Evolutionary conservation across 225 moss, liverwort and hornwort species (phyloP), one percentile per base, ranked within the genome.

Genomic region (Rhytidiadelphus loreus): DNA sequence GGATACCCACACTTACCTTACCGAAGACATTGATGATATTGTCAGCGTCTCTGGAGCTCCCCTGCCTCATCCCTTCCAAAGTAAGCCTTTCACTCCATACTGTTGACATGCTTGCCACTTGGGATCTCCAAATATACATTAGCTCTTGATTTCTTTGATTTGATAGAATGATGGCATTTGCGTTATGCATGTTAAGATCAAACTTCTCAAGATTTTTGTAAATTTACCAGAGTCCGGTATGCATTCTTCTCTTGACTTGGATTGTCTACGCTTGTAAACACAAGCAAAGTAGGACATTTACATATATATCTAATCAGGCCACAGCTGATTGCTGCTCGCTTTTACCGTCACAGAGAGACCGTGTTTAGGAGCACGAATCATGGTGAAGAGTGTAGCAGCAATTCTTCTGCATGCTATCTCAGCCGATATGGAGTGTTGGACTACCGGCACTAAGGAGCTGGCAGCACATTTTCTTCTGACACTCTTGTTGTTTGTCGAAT

Each of bases 351-450:
- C 88, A 98, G 98, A 75, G 78, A 89, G 98, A 89, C 98, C 98
- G 58, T 96, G 95, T 86, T 89, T 97, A 70, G 98, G 98, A 86
- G 95, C 98, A 44, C 92, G 98, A 86, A 96, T 97, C 69, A 92
- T 98, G 96, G 98, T 96, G 90, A 95, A 91, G 60, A 96, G 86
- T 57, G 96, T 95, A 86, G 88, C 94, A 87, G 90, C 97, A 33
- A 94, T 95, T 24, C 89, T 98, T 65, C 79, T 98, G 65, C 97
- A 96, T 89, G 98, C 98, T 52, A 92, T 97, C 25, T 86, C 95
- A 64, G 94, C 90, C 33, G 98, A 98, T 83, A 90, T 98, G 82
- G 95, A 93, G 35, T 95, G 96, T 77, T 98, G 98, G 98, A 97
- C 98, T 28, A 92, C 88, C 26, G 97, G 94, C 78, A 98, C 98